Percentiles rank a stretch among this genome's conserved stretches.
Evolutionary conservation across 164 flowering plant genomes (phyloP).

Genomic region (Pachysandra terminalis): DNA sequence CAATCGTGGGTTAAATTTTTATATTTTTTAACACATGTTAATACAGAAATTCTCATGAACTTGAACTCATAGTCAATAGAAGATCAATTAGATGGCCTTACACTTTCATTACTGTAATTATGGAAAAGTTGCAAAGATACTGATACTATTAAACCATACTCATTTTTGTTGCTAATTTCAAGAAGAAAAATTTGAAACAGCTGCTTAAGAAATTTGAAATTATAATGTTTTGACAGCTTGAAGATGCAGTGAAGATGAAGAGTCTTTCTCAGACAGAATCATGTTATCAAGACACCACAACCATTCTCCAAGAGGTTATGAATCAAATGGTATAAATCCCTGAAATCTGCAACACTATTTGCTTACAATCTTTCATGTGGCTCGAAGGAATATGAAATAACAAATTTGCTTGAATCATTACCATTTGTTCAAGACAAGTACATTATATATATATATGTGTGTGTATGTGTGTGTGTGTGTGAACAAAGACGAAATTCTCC

Average conservation of each 20-base stretch:
- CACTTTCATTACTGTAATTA: background rate
- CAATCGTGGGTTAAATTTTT: no score
- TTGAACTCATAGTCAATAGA: no score
- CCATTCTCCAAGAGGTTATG: conserved; percentile 70
- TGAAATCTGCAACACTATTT: no score
- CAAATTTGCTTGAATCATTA: background rate
- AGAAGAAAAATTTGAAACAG: background rate
- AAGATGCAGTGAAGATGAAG: conserved; percentile 50
- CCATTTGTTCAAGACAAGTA: background rate
- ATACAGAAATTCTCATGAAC: no score
- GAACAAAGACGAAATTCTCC: no score
- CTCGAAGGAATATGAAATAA: background rate
- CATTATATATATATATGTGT: no score
- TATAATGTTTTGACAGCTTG: conserved; percentile 47
- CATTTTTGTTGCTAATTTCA: background rate
- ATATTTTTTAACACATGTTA: no score
- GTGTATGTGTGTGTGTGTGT: no score
- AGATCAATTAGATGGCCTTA: no score
- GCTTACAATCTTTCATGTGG: background rate
- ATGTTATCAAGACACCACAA: conserved; percentile 47
- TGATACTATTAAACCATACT: background rate
- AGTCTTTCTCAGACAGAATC: conserved; percentile 42
- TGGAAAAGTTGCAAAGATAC: background rate
- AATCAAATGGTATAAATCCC: conserved; percentile 46
- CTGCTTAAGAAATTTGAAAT: background rate